Conservation (phyloP, 2,329 filamentous ascomycete genomes). For the Xylariomycetidae sp. region DNA sequence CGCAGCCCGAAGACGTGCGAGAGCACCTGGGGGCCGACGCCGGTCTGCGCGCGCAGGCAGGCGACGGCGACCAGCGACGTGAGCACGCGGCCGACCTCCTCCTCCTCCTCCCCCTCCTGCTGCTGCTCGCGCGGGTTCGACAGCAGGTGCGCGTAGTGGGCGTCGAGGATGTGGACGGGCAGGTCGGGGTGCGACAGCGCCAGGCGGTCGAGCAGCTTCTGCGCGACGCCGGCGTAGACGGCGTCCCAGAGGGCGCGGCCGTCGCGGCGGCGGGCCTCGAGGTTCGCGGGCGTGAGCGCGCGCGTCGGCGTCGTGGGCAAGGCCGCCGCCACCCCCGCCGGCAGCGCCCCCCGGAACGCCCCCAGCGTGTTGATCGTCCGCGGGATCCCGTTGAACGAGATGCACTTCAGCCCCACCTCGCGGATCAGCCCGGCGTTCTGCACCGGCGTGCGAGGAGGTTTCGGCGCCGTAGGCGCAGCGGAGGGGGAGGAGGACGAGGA, state of each 20-base stretch:
- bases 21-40: slow-evolving; percentile 74
- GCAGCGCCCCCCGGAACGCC: slow-evolving; percentile 60
- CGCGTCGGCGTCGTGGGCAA: slow-evolving; percentile 56
- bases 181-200: slow-evolving; percentile 73
- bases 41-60: slow-evolving; percentile 71
- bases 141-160: slow-evolving; percentile 68
- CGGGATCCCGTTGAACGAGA: slow-evolving; percentile 76
- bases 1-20: slow-evolving; percentile 76
- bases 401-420: slow-evolving; percentile 70
- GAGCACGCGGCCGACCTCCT: slow-evolving; percentile 57
- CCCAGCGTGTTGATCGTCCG: slow-evolving; percentile 78
- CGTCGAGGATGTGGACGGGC: slow-evolving; percentile 70
- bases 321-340: slow-evolving; percentile 42
- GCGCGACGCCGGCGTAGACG: slow-evolving; percentile 69
- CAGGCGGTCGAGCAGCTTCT: slow-evolving; percentile 65
- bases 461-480: background rate
- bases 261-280: slow-evolving; percentile 48
- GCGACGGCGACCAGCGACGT: slow-evolving; percentile 70
- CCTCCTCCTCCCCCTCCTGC: slow-evolving; percentile 27
- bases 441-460: slow-evolving; percentile 26
- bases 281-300: slow-evolving; percentile 41
- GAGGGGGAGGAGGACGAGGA: background rate
- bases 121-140: slow-evolving; percentile 53
- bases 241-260: slow-evolving; percentile 67
- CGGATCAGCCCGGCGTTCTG: slow-evolving; percentile 65